Conservation (phyloP, 371 early-diverging fungal genomes). For the Circinella minor region DNA sequence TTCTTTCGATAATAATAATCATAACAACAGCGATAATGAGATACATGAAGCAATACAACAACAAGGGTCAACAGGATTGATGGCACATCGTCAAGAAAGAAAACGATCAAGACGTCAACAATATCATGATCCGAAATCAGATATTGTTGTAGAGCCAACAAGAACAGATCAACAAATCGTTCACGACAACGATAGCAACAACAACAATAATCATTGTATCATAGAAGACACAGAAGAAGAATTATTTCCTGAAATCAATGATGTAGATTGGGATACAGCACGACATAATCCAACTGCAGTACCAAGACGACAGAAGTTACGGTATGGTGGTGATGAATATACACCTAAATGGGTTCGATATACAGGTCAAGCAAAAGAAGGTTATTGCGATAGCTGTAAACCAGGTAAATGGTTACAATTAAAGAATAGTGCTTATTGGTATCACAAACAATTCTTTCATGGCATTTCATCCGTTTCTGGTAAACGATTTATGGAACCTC, state of each 20-base stretch:
- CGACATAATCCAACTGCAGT: slow-evolving; percentile 27
- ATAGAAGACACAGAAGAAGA: background rate
- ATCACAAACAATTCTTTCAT: slow-evolving; percentile 86
- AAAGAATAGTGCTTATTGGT: slow-evolving; percentile 92
- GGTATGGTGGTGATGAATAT: slow-evolving; percentile 80
- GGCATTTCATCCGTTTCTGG: slow-evolving; percentile 87
- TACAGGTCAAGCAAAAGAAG: slow-evolving; percentile 82
- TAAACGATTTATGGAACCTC: slow-evolving; percentile 69
- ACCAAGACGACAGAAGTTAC: slow-evolving; percentile 68
- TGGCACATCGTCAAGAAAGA: background rate
- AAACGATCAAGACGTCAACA: background rate
- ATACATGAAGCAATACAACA: too few relatives aligned
- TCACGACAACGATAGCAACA: background rate
- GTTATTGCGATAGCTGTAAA: slow-evolving; percentile 84
- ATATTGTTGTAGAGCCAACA: too few relatives aligned
- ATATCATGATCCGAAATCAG: too few relatives aligned
- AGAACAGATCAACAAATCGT: background rate
- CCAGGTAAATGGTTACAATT: slow-evolving; percentile 92
- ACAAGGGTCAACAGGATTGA: too few relatives aligned
- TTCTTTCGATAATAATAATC: background rate
- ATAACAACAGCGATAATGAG: background rate
- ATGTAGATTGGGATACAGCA: slow-evolving; percentile 28
- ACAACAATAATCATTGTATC: background rate
- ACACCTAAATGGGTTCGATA: slow-evolving; percentile 89
- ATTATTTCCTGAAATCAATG: slow-evolving; percentile 3